Conservation (phyloP, 139 green algal species). For the Coccomyxa sp. region DNA sequence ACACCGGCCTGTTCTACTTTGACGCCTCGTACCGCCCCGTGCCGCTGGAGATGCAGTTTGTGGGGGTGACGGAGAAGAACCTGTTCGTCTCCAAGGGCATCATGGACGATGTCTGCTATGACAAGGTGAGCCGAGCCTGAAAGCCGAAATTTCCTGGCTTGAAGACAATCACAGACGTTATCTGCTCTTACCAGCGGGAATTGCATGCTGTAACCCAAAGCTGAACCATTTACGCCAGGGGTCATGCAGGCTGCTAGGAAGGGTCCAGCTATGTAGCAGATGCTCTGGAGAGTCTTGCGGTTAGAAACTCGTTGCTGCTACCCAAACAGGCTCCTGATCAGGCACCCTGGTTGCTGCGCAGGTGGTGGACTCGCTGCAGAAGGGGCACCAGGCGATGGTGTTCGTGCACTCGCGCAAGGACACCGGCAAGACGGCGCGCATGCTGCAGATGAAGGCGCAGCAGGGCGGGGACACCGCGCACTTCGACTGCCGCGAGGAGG, state of each 20-base stretch:
- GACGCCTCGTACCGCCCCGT: slow-evolving; percentile 92
- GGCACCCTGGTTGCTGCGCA: slow-evolving; percentile 37
- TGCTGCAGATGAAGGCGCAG: slow-evolving; percentile 58
- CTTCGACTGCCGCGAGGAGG: slow-evolving; percentile 63
- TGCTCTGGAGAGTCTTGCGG: no score
- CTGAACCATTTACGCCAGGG: no score
- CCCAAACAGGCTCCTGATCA: no score
- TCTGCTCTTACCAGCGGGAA: no score
- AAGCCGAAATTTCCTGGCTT: no score
- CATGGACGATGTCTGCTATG: slow-evolving; percentile 90
- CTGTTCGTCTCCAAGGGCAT: slow-evolving; percentile 63
- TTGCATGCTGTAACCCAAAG: no score
- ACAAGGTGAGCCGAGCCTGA: slow-evolving; percentile 58
- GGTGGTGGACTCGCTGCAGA: slow-evolving; percentile 71
- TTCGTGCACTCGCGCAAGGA: slow-evolving; percentile 98
- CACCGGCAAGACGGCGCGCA: slow-evolving; percentile 87
- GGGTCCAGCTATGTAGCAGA: background rate
- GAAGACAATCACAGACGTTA: no score
- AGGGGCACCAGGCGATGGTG: slow-evolving; percentile 96
- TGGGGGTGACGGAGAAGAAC: slow-evolving; percentile 88
- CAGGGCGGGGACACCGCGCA: slow-evolving; percentile 45
- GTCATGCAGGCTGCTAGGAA: no score
- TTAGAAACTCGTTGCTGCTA: no score
- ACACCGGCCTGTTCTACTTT: slow-evolving; percentile 92
- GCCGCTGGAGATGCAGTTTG: slow-evolving; percentile 88